A percentile compares a stretch with the other conserved stretches of the same genome.
phyloP scores from a whole-genome alignment of 2,329 filamentous ascomycete genomes.

The Alternaria novae-zelandiae region DNA sequence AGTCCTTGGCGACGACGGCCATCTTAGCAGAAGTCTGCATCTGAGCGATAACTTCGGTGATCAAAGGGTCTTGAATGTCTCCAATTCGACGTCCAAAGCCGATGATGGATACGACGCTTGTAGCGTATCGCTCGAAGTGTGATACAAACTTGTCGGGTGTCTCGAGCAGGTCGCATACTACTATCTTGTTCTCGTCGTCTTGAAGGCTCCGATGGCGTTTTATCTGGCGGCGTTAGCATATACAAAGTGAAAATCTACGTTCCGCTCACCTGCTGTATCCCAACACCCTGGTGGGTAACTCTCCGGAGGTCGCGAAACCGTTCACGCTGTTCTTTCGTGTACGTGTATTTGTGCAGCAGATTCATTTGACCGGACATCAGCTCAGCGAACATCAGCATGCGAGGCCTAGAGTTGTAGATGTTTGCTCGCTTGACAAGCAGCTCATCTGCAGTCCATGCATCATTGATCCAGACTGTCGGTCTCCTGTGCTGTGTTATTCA shows the following conservation, averaged over 20 bases:
- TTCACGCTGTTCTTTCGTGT: constrained; percentile 34
- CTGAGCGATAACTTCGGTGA: constrained; percentile 64
- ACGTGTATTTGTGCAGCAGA: constrained; percentile 44
- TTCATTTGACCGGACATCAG: constrained; percentile 42
- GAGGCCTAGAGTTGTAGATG: constrained; percentile 60
- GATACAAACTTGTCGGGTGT: constrained; percentile 58
- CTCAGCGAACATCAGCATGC: constrained; percentile 54
- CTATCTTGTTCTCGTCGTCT: constrained; percentile 63
- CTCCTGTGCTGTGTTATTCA: constrained; percentile 16
- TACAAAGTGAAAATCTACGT: constrained; percentile 1
- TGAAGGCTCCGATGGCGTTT: constrained; percentile 62
- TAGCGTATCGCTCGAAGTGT: constrained; percentile 61
- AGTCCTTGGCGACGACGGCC: constrained; percentile 56
- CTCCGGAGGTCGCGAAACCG: constrained; percentile 40
- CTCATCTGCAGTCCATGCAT: constrained; percentile 59
- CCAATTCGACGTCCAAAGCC: constrained; percentile 62
- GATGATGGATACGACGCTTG: constrained; percentile 62
- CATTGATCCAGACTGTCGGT: constrained; percentile 50
- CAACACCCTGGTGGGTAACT: constrained; percentile 43
- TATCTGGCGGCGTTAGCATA: neutral
- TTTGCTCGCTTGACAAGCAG: constrained; percentile 59
- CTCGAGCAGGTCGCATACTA: constrained; percentile 56
- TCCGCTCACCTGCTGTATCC: constrained; percentile 56
- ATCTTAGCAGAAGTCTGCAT: constrained; percentile 65
- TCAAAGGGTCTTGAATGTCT: constrained; percentile 60